Percentiles rank a stretch among this genome's conserved stretches.
Conservation (phyloP, 2,329 filamentous ascomycete genomes). For the Diaporthe sp. region DNA sequence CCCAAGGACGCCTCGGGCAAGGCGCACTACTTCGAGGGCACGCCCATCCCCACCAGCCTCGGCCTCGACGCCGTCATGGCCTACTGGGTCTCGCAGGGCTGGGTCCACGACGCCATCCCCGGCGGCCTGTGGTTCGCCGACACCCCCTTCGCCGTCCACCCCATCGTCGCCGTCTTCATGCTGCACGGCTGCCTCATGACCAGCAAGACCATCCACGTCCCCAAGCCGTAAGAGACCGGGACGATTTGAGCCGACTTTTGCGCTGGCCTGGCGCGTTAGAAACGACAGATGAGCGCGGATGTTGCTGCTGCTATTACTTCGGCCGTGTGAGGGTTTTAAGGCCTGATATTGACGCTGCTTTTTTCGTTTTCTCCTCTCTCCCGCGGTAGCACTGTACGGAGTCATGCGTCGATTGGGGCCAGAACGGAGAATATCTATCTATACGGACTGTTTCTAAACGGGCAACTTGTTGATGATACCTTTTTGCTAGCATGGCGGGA, state of each 20-base stretch:
- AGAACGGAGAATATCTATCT: neutral
- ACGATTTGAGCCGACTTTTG: neutral
- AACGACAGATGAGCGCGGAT: neutral
- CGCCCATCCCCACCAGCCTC: slow-evolving; percentile 92
- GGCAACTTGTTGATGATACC: slow-evolving; percentile 35
- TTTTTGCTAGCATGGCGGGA: slow-evolving; percentile 29
- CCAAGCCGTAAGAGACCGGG: slow-evolving; percentile 75
- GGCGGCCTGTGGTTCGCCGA: slow-evolving; percentile 78
- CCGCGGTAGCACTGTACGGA: slow-evolving; percentile 7
- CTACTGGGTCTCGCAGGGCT: slow-evolving; percentile 86
- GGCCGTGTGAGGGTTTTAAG: neutral
- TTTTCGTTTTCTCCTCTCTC: neutral
- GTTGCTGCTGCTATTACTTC: neutral
- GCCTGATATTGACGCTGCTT: neutral
- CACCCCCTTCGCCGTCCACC: slow-evolving; percentile 84
- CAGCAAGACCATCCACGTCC: slow-evolving; percentile 93
- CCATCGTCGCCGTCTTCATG: slow-evolving; percentile 83
- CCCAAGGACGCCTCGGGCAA: slow-evolving; percentile 95
- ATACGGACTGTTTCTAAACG: neutral
- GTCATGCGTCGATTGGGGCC: slow-evolving; percentile 1
- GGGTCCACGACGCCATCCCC: slow-evolving; percentile 85
- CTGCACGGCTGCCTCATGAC: slow-evolving; percentile 95
- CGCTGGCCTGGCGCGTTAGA: neutral
- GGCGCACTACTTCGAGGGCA: slow-evolving; percentile 95
- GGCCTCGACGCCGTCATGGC: slow-evolving; percentile 87